Percentiles rank a stretch among this genome's conserved stretches.
These are phyloP conservation scores for Monosiga brevicollis DNA, from an alignment of 78 protist species.

Conservation along the genomic window DNA sequence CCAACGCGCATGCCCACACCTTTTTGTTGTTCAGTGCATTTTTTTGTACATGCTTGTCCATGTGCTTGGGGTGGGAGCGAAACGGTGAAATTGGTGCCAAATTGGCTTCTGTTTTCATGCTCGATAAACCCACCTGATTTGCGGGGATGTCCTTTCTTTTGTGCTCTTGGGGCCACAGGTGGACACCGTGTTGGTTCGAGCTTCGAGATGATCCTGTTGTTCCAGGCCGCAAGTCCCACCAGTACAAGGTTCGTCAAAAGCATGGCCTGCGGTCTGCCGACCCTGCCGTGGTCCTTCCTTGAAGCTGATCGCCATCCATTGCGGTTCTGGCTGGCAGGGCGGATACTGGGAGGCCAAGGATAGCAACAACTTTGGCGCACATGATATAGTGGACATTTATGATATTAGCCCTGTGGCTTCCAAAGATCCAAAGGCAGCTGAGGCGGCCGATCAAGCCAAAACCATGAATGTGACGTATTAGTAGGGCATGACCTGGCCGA, in stretches of 20 bases:
- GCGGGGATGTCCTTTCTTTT: too few species aligned
- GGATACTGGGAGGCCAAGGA: slow-evolving; percentile 20
- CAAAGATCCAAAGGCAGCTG: not conserved
- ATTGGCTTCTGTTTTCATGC: too few species aligned
- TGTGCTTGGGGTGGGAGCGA: not conserved
- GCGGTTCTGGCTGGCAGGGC: too few species aligned
- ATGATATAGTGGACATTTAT: not conserved
- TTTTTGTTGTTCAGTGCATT: not conserved
- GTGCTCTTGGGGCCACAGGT: not conserved
- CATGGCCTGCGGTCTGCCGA: too few species aligned
- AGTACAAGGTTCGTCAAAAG: too few species aligned
- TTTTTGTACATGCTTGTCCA: not conserved
- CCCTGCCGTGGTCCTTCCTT: too few species aligned
- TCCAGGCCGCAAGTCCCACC: not conserved
- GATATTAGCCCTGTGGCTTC: not conserved
- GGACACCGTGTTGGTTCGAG: not conserved
- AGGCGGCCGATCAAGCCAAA: not conserved
- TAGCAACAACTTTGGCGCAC: not conserved
- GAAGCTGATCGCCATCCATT: too few species aligned
- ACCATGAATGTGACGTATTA: not conserved
- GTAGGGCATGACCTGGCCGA: too few species aligned
- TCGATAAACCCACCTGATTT: too few species aligned
- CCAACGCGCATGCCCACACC: too few species aligned
- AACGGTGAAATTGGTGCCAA: too few species aligned
- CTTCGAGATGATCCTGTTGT: not conserved